Evolutionary conservation across 2,329 filamentous ascomycete species (phyloP).

Genomic region (Hawksworthiomyces lignivorus): DNA sequence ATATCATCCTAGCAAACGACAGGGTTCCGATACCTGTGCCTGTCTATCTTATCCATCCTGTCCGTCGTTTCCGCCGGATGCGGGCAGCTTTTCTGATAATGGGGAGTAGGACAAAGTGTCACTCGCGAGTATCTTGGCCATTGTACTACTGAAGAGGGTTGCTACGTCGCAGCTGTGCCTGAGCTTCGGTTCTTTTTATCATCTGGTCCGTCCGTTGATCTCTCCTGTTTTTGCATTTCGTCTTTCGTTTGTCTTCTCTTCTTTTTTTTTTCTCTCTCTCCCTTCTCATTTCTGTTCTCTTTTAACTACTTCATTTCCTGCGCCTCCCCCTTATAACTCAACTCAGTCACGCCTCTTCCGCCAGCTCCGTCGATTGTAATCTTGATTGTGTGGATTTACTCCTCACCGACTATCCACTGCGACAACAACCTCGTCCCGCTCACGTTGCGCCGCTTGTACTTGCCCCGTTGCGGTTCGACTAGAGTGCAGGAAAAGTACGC

Average conservation of each 20-base stretch:
- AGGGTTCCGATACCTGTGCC: too few relatives aligned
- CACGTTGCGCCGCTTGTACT: slow-evolving; percentile 1
- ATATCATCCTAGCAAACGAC: too few relatives aligned
- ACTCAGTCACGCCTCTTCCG: neutral
- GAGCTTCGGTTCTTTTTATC: neutral
- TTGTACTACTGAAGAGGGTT: neutral
- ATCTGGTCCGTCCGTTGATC: too few relatives aligned
- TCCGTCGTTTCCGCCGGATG: too few relatives aligned
- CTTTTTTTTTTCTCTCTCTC: neutral
- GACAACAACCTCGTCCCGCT: neutral
- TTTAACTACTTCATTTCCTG: neutral
- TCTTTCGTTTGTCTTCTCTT: neutral
- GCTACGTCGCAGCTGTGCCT: neutral
- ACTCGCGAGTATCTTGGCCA: too few relatives aligned
- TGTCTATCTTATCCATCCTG: too few relatives aligned
- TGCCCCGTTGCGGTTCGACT: neutral
- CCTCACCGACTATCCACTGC: neutral
- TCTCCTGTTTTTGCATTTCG: neutral
- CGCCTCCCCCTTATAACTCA: neutral
- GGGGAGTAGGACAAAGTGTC: too few relatives aligned
- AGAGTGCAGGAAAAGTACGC: too few relatives aligned
- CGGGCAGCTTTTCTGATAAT: too few relatives aligned
- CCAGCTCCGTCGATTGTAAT: too few relatives aligned
- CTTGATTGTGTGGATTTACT: neutral
- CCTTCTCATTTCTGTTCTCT: neutral